Percentiles rank a stretch among this genome's conserved stretches.
Conservation (phyloP, 352 stramenopile genomes). For the Phytophthora foliorum region DNA sequence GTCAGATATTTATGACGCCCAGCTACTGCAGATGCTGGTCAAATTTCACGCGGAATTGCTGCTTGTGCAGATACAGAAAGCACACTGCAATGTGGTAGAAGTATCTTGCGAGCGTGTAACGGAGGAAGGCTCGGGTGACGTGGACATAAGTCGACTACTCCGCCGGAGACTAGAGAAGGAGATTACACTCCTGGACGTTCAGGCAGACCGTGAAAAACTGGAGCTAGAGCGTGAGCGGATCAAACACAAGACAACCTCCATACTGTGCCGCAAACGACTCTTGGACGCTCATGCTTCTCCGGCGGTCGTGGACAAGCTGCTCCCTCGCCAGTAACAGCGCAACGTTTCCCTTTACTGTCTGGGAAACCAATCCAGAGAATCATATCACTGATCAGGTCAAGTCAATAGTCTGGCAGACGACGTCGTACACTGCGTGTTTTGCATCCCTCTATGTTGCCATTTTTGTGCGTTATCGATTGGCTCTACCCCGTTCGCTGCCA, state of each 20-base stretch:
- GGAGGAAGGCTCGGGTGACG: conserved; percentile 23
- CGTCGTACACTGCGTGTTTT: conserved; percentile 19
- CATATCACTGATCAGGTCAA: neutral
- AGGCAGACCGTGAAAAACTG: conserved; percentile 38
- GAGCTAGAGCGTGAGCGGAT: conserved; percentile 54
- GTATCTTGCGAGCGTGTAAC: conserved; percentile 6
- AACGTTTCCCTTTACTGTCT: neutral
- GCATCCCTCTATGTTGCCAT: conserved; percentile 48
- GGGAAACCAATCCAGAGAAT: neutral
- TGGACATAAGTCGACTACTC: conserved; percentile 27
- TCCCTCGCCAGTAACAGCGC: conserved; percentile 28
- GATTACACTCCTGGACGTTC: conserved; percentile 39
- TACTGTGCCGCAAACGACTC: conserved; percentile 43
- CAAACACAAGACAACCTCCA: conserved; percentile 39
- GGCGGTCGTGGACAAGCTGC: conserved; percentile 34
- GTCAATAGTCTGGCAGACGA: conserved; percentile 1
- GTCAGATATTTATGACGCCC: conserved; percentile 39
- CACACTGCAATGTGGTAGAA: conserved; percentile 6
- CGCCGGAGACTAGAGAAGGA: conserved; percentile 36
- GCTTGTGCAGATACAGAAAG: conserved; percentile 30
- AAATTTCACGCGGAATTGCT: conserved; percentile 48
- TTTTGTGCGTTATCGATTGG: conserved; percentile 49
- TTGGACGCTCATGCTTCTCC: conserved; percentile 39
- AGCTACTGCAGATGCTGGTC: conserved; percentile 44
- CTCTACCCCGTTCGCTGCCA: conserved; percentile 33